These are phyloP conservation scores for Fusarium redolens DNA, from an alignment of 2,329 filamentous ascomycete species.

Conservation along the genomic window DNA sequence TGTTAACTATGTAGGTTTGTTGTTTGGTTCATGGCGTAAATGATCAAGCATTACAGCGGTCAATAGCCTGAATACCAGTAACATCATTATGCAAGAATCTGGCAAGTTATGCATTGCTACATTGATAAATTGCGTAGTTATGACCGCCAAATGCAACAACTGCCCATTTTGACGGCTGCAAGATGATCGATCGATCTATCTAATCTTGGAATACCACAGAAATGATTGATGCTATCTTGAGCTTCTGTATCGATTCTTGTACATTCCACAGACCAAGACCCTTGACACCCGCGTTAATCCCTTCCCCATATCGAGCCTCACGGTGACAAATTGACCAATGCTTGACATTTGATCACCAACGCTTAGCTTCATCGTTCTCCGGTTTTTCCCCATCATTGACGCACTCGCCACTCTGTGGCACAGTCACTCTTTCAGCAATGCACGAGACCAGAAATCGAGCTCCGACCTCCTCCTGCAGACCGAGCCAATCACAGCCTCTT, in stretches of 20 bases:
- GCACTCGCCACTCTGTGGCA: conserved; percentile 47
- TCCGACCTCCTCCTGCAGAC: conserved; percentile 38
- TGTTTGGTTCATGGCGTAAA: not conserved
- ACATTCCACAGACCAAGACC: conserved; percentile 32
- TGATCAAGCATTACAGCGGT: not conserved
- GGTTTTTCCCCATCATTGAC: conserved; percentile 34
- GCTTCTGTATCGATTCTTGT: conserved; percentile 25
- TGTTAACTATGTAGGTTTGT: not conserved
- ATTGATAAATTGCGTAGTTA: not conserved
- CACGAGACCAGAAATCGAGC: conserved; percentile 28
- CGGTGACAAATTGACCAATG: conserved; percentile 26
- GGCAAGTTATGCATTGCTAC: conserved; percentile 22
- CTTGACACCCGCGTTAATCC: conserved; percentile 34
- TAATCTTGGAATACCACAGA: not conserved
- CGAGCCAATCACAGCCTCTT: conserved; percentile 39
- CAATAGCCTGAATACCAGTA: not conserved
- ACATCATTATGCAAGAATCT: not conserved
- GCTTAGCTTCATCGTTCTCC: conserved; percentile 29
- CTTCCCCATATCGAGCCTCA: conserved; percentile 34
- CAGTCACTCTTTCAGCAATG: conserved; percentile 7
- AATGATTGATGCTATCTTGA: not conserved
- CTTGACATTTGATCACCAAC: conserved; percentile 33
- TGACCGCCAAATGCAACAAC: conserved; percentile 23
- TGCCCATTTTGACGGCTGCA: conserved; percentile 14
- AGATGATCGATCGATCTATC: conserved; percentile 38